Base-by-base conservation (phyloP, 148 eudicot species). In the Cornus florida region DNA sequence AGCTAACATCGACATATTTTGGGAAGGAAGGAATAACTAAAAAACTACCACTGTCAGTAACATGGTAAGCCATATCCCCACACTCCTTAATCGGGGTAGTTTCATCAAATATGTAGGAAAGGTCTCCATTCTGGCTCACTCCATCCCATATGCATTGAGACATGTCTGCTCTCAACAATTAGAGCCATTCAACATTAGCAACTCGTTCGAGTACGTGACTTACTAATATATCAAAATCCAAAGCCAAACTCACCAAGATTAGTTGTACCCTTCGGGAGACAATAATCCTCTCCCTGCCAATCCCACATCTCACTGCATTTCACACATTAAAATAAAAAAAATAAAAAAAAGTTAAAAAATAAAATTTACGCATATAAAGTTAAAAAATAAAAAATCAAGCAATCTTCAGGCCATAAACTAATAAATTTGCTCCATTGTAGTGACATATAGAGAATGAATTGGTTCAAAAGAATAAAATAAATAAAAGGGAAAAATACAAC, bases 81-180 rank as follows among this genome's bases (percentile, higher is more conserved):
- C 94, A 95, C 75, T 91, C 92, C 88, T 89, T 95, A 35, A 90
- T 65, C 2, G 98, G 98, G 11, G 97, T 95, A 23, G 94, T 81
- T 74, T 84, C 92, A 74, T 90, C 86, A 73, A 90, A 84, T 83
- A 89, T 83, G 75, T 77, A 84, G 46, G 96, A 87, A 46, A 88
- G 73, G 23, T 82, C 89, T 85, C 80, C 88, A 83, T 86, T 86
- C 39, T 84, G 82, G 73, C 73, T 84, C 41, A 77, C 85, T 79
- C 83, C 87, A 71, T 85, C 85, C 90, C 91, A 89, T 6, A 89
- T 62, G 80, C 85, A 84, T 59, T 84, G 83, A 22, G 92, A 81
- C 74, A 87, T 73, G 68, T 86, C 92, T 90, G 84, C 50, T 60
- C 81, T 81, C 50, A 65, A 80, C 20, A 53, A 35, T 4, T 68